Base-by-base conservation (phyloP, 768 basidiomycete genomes). In the Cubamyces lactineus region DNA sequence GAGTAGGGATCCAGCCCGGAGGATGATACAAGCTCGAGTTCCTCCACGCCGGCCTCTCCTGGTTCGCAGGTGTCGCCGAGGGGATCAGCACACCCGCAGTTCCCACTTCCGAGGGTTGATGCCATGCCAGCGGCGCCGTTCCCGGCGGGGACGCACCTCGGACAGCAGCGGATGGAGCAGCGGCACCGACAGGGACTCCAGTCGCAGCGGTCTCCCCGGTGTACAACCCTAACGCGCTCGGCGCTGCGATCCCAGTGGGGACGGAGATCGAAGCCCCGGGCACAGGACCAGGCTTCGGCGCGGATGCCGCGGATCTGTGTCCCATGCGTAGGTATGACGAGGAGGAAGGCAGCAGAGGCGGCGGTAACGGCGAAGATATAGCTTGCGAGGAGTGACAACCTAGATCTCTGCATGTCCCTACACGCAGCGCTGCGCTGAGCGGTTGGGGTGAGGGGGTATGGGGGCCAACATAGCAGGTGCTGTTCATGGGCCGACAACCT, bases 391-490 rank as follows among this genome's bases (percentile, higher is more conserved):
- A 8, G 48, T 49, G 41, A 11, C 51, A 53, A 3, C 51, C 51
- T 39, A 53, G 23, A 17, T 53, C 51, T 19, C 40, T 40, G 38
- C 51, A 53, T 12, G 51, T 53, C 54, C 48, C 48, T 2, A 28
- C 23, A 13, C 54, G 43, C n/a, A 34, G 8, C n/a, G 43, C 9
- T 0, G 21, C 28, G 4, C 16, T n/a, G n/a, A 46, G 24, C 13
- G 45, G 30, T 54, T 17, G 42, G n/a, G 39, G 12, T 16, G 34
- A 13, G 8, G 52, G 41, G 23, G 21, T n/a, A 8, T 54, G 56
- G 28, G 51, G 57, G 45, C 62, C 52, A 11, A 34, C 62, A 26
- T 53, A 63, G 57, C 62, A 63, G 23, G 52, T 21, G 3, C 5
- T 7, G 21, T 12, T 53, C 21, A 8, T 38, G 0, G 48, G 48